Evolutionary conservation across 78 protist species (phyloP).

Genomic region (Bigelowiella natans): DNA sequence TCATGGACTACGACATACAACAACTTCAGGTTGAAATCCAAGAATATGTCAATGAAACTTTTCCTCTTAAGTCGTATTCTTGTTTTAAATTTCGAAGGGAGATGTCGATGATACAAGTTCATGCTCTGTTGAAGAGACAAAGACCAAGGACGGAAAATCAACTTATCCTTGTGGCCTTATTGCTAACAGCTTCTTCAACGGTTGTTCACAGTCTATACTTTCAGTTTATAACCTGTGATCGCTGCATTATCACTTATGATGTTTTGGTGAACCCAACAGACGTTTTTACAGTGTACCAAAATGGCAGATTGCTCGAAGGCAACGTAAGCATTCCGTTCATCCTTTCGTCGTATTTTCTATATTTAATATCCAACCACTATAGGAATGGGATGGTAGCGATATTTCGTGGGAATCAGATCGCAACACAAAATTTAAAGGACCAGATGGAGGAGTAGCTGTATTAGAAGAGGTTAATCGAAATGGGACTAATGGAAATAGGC

Average conservation of each 20-base stretch:
- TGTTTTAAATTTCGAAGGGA: neutral
- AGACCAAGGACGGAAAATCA: neutral
- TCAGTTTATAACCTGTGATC: too few relatives aligned
- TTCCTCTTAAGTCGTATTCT: too few relatives aligned
- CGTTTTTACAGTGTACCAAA: too few relatives aligned
- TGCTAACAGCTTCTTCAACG: conserved; percentile 9
- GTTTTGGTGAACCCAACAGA: too few relatives aligned
- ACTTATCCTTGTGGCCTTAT: neutral
- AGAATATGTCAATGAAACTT: too few relatives aligned
- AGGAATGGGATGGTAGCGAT: neutral
- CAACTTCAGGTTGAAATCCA: neutral
- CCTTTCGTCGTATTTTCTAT: too few relatives aligned
- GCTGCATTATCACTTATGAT: too few relatives aligned
- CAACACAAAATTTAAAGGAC: neutral
- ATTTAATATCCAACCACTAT: too few relatives aligned
- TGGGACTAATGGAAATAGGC: neutral
- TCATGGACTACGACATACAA: neutral
- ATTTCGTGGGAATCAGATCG: neutral
- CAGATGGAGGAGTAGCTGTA: neutral
- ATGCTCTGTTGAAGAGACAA: neutral
- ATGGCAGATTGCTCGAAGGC: too few relatives aligned
- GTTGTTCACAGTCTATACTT: too few relatives aligned
- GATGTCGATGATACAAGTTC: neutral
- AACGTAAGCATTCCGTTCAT: too few relatives aligned
- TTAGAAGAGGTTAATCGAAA: neutral